Evolutionary conservation across 2,329 filamentous ascomycete genomes (phyloP), one percentile per base, ranked within the genome.

Genomic region (Colletotrichum tropicicola): DNA sequence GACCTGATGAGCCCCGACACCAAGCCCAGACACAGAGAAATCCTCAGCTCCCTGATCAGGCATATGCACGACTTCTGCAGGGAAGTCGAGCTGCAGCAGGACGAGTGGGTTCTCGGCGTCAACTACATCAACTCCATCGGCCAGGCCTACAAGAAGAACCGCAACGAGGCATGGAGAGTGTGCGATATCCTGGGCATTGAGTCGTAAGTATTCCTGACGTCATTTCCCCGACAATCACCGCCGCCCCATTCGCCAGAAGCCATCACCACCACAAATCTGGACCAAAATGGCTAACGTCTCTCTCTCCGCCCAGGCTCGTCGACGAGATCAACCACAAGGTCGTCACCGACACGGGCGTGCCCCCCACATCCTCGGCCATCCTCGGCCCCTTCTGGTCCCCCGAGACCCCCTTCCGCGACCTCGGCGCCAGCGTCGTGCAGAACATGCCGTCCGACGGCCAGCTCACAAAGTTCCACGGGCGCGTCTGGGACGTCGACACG

Each of bases 401-500:
- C 65, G 65, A 67, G 15, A 65, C 65, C n/a, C 65, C 65, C 49
- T 67, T 67, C 55, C 65, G 65, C 65, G 65, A 67, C 15, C 54
- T 59, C 49, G 65, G 65, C 54, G 60, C 54, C 39, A 55, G 48
- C 49, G 65, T 67, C 37, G 65, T 67, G 6, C 65, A 67, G 43
- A n/a, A 67, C 60, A 65, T 67, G 60, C 65, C 65, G 44, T 43
- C 48, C 28, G 60, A 67, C 51, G 55, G 51, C 39, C 49, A 65
- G 65, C 44, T 59, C 54, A 67, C 65, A 12, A 55, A 51, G 53
- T 67, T 67, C 65, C 65, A 67, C 60, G 65, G 65, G 28, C 39
- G 58, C 41, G 65, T 67, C 39, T n/a, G 25, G 48, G 69, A 70
- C 37, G 68, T 68, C 12, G 69, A 71, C 30, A 70, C 69, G 15